phyloP scores from a whole-genome alignment of 139 green algal genomes.

The Coelastrella sp. region DNA sequence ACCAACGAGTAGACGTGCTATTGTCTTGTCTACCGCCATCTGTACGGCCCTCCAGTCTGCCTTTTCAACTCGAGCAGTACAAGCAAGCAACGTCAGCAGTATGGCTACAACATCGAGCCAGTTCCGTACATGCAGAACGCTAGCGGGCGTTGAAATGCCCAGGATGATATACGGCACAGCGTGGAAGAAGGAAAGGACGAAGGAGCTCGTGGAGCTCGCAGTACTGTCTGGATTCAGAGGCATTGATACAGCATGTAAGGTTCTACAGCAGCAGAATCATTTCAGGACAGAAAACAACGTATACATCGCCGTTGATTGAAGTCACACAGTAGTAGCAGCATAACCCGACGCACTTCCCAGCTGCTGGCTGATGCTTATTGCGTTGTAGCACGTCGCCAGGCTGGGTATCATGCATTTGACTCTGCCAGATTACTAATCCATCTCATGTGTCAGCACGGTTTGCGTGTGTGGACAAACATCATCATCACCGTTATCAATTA shows the following conservation, averaged over 20 bases:
- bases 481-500: background rate
- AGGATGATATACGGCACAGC: conserved; percentile 39
- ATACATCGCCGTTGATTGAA: background rate
- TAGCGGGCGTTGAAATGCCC: conserved; percentile 5
- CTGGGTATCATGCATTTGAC: no score
- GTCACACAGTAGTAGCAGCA: background rate
- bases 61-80: background rate
- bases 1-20: no score
- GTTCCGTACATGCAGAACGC: background rate
- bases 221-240: conserved; percentile 31
- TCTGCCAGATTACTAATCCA: no score
- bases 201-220: conserved; percentile 14
- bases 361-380: background rate
- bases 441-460: no score
- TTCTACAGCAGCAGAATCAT: background rate
- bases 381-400: background rate
- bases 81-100: background rate
- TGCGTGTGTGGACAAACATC: background rate
- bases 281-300: background rate
- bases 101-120: background rate
- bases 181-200: conserved; percentile 35
- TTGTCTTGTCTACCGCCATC: no score
- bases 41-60: no score
- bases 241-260: conserved; percentile 35
- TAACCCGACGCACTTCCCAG: background rate